Percentiles rank a stretch among this genome's conserved stretches.
Conservation (phyloP, 1,284 basidiomycete genomes). For the Blastosporella zonata region DNA sequence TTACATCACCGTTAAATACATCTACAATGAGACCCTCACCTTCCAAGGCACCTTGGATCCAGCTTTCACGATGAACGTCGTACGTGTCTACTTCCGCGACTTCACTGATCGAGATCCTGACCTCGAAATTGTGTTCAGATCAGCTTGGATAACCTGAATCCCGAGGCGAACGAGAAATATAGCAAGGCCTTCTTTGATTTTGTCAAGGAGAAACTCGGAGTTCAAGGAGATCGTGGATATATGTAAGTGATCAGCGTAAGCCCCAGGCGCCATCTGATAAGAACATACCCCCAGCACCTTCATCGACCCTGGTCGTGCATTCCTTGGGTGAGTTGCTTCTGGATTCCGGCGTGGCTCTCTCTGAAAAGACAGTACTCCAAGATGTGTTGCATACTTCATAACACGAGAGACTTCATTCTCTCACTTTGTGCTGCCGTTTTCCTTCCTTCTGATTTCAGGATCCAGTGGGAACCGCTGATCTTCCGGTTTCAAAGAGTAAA, state of each 20-base stretch:
- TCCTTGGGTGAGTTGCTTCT: slow-evolving; percentile 46
- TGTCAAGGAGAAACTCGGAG: slow-evolving; percentile 50
- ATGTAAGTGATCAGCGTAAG: slow-evolving; percentile 33
- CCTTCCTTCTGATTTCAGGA: slow-evolving; percentile 31
- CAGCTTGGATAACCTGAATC: slow-evolving; percentile 54
- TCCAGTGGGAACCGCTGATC: slow-evolving; percentile 32
- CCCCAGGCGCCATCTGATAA: background rate
- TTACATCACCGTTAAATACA: slow-evolving; percentile 50
- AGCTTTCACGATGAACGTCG: slow-evolving; percentile 54
- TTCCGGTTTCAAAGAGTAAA: slow-evolving; percentile 28
- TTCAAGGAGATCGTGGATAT: slow-evolving; percentile 53
- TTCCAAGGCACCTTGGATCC: slow-evolving; percentile 63
- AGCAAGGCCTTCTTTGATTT: slow-evolving; percentile 53
- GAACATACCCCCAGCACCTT: slow-evolving; percentile 38
- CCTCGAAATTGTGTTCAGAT: slow-evolving; percentile 38
- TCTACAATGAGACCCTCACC: slow-evolving; percentile 54
- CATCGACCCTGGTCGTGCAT: slow-evolving; percentile 53
- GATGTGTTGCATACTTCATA: background rate
- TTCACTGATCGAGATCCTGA: background rate
- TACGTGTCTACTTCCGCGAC: slow-evolving; percentile 30
- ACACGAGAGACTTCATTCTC: background rate
- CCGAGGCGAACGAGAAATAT: slow-evolving; percentile 47
- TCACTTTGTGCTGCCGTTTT: slow-evolving; percentile 30
- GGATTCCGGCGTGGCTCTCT: too few species aligned
- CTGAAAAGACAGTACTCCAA: too few species aligned